Evolutionary conservation across 805 yeast species (phyloP), one percentile per base, ranked within the genome.

Genomic region (Diddensiella transvaalensis): DNA sequence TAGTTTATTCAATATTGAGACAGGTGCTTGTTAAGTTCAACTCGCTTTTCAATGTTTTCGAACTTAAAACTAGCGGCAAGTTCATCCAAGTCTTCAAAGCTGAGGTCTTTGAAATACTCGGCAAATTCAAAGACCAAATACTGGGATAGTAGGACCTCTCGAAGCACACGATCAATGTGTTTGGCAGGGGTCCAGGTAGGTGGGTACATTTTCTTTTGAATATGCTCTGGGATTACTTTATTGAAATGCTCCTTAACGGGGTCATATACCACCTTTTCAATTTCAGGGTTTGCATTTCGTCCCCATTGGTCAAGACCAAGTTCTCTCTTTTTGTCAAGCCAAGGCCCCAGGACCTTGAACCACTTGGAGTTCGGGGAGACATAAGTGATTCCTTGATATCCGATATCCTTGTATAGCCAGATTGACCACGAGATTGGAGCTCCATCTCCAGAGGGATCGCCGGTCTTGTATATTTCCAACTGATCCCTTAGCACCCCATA

Each of bases 371-470:
- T 55, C 30, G 79, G 77, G 8, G 70, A 61, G 26, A 74, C 78
- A 51, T 67, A 73, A 13, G 76, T 68, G 53, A 76, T 58, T 1
- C 78, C 79, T 62, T 76, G 79, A 58, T 64, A 74, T 1, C 80
- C 79, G 57, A 76, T 70, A 57, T 76, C 79, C 58, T 76, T 76
- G 60, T 76, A 76, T 5, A 74, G 61, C 80, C 80, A 76, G 48
- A 76, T 74, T 4, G 78, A 73, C 79, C 79, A 76, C 23, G 71
- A 58, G 46, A 75, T 74, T 18, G 77, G 73, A 8, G 68, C 26
- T 3, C 62, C 63, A 58, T 72, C 77, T 13, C 78, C 77, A 3
- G 75, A 68, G 3, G 79, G 79, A 49, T 75, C 77, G 22, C 78
- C 79, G 3, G 52, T 38, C 44, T 64, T 64, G 61, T 76, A 76